A percentile compares a stretch with the other conserved stretches of the same genome.
These are phyloP conservation scores for Caloboletus inedulis DNA, from an alignment of 1,284 basidiomycete species.

Conservation along the genomic window DNA sequence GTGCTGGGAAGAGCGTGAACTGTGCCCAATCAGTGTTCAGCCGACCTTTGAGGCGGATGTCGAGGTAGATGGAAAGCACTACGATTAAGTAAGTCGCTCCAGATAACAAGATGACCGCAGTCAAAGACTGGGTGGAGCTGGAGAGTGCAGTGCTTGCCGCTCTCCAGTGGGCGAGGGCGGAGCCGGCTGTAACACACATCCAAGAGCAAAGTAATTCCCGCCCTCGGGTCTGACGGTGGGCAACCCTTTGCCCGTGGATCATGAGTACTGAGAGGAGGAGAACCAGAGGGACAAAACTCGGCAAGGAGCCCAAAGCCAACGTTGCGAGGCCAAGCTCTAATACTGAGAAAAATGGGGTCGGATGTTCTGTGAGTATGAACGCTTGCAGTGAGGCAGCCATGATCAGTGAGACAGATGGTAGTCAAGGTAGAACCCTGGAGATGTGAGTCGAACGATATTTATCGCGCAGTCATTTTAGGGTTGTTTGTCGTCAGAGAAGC, in stretches of 20 bases:
- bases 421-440: not conserved
- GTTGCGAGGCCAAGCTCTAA: conserved; percentile 38
- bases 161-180: conserved; percentile 44
- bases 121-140: conserved; percentile 45
- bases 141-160: conserved; percentile 58
- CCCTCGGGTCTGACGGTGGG: conserved; percentile 35
- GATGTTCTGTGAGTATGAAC: conserved; percentile 24
- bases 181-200: conserved; percentile 44
- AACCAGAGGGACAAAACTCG: conserved; percentile 49
- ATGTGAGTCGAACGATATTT: conserved; percentile 13
- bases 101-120: conserved; percentile 46
- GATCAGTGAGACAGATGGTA: conserved; percentile 7
- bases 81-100: conserved; percentile 35
- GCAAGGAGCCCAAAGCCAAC: conserved; percentile 48
- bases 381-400: conserved; percentile 28
- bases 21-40: conserved; percentile 39
- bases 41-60: conserved; percentile 37
- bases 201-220: conserved; percentile 38
- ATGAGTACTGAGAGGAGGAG: conserved; percentile 47
- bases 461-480: conserved; percentile 16
- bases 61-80: conserved; percentile 38
- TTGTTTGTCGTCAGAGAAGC: conserved; percentile 26
- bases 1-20: conserved; percentile 57
- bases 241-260: conserved; percentile 47
- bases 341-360: conserved; percentile 36